A percentile compares a stretch with the other conserved stretches of the same genome.
Evolutionary conservation across 768 basidiomycete species (phyloP).

Genomic region (Suillus cothurnatus): DNA sequence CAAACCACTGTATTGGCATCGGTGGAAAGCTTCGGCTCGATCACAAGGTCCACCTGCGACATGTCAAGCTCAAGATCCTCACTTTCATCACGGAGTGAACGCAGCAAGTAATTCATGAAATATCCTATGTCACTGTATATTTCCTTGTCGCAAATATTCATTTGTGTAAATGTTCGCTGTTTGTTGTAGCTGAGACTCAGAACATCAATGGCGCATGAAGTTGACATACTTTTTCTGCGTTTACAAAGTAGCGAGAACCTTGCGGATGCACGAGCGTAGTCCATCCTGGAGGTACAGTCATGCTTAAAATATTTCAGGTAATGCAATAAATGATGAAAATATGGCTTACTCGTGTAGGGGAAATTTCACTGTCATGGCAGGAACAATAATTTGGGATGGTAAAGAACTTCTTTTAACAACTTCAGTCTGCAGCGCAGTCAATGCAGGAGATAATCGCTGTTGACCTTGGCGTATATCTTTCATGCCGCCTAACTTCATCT

Average conservation of each 20-base stretch:
- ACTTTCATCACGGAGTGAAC: conserved; percentile 15
- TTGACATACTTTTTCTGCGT: background rate
- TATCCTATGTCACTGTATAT: conserved; percentile 36
- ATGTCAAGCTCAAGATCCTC: conserved; percentile 26
- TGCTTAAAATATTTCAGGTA: background rate
- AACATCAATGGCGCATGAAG: no score
- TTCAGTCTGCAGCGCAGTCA: background rate
- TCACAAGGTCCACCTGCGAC: conserved; percentile 43
- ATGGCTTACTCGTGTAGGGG: conserved; percentile 4
- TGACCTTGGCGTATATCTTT: conserved; percentile 3
- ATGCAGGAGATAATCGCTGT: background rate
- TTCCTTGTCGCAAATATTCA: conserved; percentile 44
- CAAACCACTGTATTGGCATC: conserved; percentile 22
- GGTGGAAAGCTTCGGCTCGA: conserved; percentile 37
- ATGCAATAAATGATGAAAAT: background rate
- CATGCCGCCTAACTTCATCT: conserved; percentile 16
- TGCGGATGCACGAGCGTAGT: conserved; percentile 14
- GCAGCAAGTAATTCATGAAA: conserved; percentile 30
- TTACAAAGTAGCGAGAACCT: conserved; percentile 3
- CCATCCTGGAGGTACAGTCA: conserved; percentile 22
- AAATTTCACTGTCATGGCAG: conserved; percentile 9
- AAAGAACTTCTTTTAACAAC: background rate
- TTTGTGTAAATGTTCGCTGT: conserved; percentile 58
- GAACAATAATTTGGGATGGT: background rate
- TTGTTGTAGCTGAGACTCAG: background rate